A percentile compares a stretch with the other conserved stretches of the same genome.
phyloP scores from a whole-genome alignment of 345 rosid species.

The Hibiscus syriacus region DNA sequence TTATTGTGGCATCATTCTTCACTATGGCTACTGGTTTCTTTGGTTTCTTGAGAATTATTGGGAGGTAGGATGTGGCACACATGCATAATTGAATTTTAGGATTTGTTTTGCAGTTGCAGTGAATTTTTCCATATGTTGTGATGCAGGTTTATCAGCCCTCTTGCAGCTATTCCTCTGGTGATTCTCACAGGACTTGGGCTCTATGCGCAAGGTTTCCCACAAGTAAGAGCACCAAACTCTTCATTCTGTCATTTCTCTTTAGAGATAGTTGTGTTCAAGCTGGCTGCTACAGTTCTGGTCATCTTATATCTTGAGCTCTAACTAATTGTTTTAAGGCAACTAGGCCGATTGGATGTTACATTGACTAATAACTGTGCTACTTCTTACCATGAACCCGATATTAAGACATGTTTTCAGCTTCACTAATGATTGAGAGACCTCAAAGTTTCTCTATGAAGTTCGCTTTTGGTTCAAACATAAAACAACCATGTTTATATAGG shows the following conservation, averaged over 20 bases:
- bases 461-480: neutral
- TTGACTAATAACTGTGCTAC: neutral
- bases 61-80: slow-evolving; percentile 29
- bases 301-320: neutral
- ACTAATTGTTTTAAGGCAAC: neutral
- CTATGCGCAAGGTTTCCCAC: slow-evolving; percentile 60
- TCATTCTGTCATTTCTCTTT: neutral
- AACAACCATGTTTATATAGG: neutral
- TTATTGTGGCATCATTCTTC: slow-evolving; percentile 50
- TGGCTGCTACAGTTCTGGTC: neutral
- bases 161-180: slow-evolving; percentile 75
- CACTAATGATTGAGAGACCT: neutral
- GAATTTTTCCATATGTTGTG: slow-evolving; percentile 8
- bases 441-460: neutral
- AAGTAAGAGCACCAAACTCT: slow-evolving; percentile 30
- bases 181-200: slow-evolving; percentile 85
- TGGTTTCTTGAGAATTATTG: slow-evolving; percentile 75
- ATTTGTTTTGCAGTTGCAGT: neutral
- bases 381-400: neutral
- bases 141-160: slow-evolving; percentile 70
- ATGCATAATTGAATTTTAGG: neutral
- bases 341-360: neutral
- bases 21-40: slow-evolving; percentile 65
- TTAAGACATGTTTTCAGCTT: neutral
- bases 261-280: neutral